Evolutionary conservation across 306 rosid genomes (phyloP), one percentile per base, ranked within the genome.

Genomic region (Bauhinia variegata): DNA sequence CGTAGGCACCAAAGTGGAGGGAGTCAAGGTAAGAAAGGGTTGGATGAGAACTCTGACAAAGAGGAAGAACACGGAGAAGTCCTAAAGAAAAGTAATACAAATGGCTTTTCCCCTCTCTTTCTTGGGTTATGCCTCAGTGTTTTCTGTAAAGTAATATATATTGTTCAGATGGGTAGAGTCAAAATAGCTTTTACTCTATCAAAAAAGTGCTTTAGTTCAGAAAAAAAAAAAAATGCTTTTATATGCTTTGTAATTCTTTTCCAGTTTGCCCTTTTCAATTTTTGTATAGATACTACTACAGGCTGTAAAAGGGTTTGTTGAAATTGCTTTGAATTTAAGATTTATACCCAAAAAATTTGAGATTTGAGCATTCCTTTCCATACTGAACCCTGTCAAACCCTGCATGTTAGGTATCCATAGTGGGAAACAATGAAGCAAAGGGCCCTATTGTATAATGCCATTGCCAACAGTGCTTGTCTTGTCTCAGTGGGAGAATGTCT

Each of bases 31-130:
- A 53, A 88, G 92, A 80, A 95, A 85, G 65, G 79, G 89, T 50
- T 95, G 97, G 99, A 82, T 88, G 75, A 90, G 85, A 83, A 77
- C 80, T 70, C 88, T 88, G 75, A 90, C 92, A 82, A 90, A 83
- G 91, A 89, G 83, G 61, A 83, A 78, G 80, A 68, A 95, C 71
- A 42, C 60, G 78, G 91, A 85, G 43, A 8, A 12, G 61, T 28
- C 48, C 34, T 77, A 78, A 67, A 83, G 79, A 71, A 71, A 73
- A 75, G 74, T 43, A 73, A 70, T 74, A 66, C 52, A 9, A 38
- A n/a, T 18, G 67, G 60, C 63, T 54, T 52, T 36, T 18, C 47
- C 28, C 60, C 68, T 60, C 68, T 39, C 7, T 31, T 75, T 41
- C 63, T 75, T 70, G 82, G 77, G 77, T 60, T 50, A 54, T 56